phyloP scores from a whole-genome alignment of 257 asterid genomes.

The Solanum etuberosum region DNA sequence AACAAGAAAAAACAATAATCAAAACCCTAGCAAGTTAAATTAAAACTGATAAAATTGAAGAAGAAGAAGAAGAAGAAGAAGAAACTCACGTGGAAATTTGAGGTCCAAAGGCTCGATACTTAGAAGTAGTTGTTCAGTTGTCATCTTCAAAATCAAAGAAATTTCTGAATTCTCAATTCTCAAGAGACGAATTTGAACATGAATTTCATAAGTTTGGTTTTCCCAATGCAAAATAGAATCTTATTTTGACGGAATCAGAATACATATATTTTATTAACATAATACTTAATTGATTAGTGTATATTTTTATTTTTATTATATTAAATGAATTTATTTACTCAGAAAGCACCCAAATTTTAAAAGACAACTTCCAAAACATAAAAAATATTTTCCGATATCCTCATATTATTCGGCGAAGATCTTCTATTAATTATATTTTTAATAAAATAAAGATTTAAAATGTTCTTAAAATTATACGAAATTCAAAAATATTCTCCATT shows the following conservation, averaged over 20 bases:
- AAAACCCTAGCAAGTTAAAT: not conserved
- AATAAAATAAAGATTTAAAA: no score
- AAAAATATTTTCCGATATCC: no score
- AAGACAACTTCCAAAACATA: no score
- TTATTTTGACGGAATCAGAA: not conserved
- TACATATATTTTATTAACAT: not conserved
- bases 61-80: not conserved
- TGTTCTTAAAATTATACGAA: no score
- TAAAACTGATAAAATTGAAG: not conserved
- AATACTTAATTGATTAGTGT: not conserved
- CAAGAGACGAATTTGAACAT: not conserved
- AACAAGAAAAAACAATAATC: not conserved
- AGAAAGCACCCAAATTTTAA: not conserved
- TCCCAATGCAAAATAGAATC: not conserved
- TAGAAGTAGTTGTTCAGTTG: not conserved
- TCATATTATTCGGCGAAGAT: no score
- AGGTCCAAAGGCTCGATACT: constrained; percentile 4
- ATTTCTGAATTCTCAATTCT: not conserved
- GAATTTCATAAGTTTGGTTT: not conserved
- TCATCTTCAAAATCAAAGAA: not conserved
- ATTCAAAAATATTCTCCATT: no score
- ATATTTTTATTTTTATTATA: not conserved
- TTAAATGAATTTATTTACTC: not conserved
- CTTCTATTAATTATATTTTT: no score
- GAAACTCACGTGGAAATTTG: constrained; percentile 3